Percentiles rank a stretch among this genome's conserved stretches.
These are phyloP conservation scores for Russula virescens DNA, from an alignment of 768 basidiomycete species.

Conservation along the genomic window DNA sequence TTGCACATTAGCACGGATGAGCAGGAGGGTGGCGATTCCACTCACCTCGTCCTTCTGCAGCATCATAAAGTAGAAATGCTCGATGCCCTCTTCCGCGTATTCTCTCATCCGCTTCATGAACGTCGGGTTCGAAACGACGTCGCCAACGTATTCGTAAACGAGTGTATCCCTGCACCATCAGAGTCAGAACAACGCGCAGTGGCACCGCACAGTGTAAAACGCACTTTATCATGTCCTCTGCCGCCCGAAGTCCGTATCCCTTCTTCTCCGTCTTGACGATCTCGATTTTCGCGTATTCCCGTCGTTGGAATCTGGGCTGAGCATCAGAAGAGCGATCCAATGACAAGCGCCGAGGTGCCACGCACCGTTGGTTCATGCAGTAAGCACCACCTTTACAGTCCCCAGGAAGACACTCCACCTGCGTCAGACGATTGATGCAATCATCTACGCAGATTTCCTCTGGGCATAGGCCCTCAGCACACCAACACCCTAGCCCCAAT, in stretches of 20 bases:
- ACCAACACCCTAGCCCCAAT: conserved; percentile 14
- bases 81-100: conserved; percentile 88
- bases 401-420: conserved; percentile 88
- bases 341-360: conserved; percentile 7
- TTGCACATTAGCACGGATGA: not conserved
- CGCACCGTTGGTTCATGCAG: conserved; percentile 93
- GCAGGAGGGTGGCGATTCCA: conserved; percentile 22
- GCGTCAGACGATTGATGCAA: conserved; percentile 96
- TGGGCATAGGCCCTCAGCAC: conserved; percentile 43
- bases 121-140: conserved; percentile 80
- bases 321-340: conserved; percentile 5
- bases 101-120: conserved; percentile 93
- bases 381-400: conserved; percentile 79
- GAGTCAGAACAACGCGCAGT: not conserved
- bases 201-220: conserved; percentile 24
- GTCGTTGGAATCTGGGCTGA: conserved; percentile 69
- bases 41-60: conserved; percentile 91
- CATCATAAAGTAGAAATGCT: conserved; percentile 99
- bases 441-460: conserved; percentile 80
- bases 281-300: conserved; percentile 78
- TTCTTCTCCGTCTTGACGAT: conserved; percentile 94
- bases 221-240: conserved; percentile 56
- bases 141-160: conserved; percentile 97
- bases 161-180: conserved; percentile 64
- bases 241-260: conserved; percentile 88